Evolutionary conservation across 1,284 basidiomycete genomes (phyloP), one percentile per base, ranked within the genome.

Genomic region (Volvariella volvacea): DNA sequence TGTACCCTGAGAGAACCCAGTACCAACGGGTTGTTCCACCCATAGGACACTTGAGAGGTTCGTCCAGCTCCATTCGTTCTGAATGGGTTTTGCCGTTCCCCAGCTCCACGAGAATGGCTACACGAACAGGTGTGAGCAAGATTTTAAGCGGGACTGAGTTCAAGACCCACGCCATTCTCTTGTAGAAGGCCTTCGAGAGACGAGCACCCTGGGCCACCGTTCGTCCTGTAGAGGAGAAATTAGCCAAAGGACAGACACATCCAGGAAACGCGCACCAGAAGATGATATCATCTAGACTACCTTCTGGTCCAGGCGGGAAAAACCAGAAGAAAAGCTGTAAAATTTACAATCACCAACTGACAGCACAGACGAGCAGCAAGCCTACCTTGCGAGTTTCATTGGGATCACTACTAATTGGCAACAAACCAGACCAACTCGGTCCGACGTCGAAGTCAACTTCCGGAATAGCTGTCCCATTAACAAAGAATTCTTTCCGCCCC

Each of bases 21-120:
- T 89, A 4, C 86, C 84, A 20, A 90, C 79, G 0, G 90, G 90
- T 53, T 92, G 90, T 55, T 93, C 88, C 4, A 92, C 74, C 71
- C 76, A 92, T 12, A 91, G 63, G n/a, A 90, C 66, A 48, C 80
- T 86, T 1, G 83, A 84, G 21, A 90, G 65, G 55, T 91, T 90
- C 1, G 84, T 87, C 88, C 87, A 92, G 55, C 83, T 83, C 57
- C 76, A 78, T 49, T 82, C 73, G 51, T 91, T 92, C 1, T 63
- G 64, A 0, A 74, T 80, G 1, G 86, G 78, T 44, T 73, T 71
- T 2, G 79, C 80, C 50, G 78, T 76, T 1, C 88, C 88, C 39
- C 54, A 67, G 3, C 72, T 64, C 86, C 88, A 88, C 22, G 66
- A 69, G 58, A 88, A 70, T 0, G 83, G 84, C 76, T 87, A 38